Percentiles rank a stretch among this genome's conserved stretches.
Evolutionary conservation across 768 basidiomycete species (phyloP).

Genomic region (Suillus decipiens): DNA sequence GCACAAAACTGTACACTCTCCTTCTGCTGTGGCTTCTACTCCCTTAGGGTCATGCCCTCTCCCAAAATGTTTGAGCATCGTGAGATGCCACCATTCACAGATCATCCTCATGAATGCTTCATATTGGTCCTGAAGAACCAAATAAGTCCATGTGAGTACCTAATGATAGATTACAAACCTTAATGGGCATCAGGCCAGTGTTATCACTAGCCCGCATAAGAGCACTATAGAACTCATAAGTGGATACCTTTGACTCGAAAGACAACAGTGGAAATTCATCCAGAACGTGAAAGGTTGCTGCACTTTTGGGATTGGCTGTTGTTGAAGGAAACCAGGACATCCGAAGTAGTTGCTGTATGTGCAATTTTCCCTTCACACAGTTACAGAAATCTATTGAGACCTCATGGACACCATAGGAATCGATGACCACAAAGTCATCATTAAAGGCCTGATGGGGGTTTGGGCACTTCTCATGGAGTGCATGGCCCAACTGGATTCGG

Average conservation of each 20-base stretch:
- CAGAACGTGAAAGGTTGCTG: conserved; percentile 18
- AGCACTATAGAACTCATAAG: conserved; percentile 30
- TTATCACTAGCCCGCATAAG: conserved; percentile 29
- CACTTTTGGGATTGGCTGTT: neutral
- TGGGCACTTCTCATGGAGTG: conserved; percentile 14
- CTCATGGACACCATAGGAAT: conserved; percentile 25
- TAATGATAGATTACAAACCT: conserved; percentile 3
- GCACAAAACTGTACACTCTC: too few relatives aligned
- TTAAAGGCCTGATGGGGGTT: neutral
- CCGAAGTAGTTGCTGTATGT: conserved; percentile 13
- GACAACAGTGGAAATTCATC: conserved; percentile 28
- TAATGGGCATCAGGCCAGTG: conserved; percentile 18
- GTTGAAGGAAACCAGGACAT: conserved; percentile 17
- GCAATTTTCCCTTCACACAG: conserved; percentile 9
- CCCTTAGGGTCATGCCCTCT: too few relatives aligned
- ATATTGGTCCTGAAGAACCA: too few relatives aligned
- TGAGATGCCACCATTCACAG: too few relatives aligned
- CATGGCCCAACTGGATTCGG: conserved; percentile 25
- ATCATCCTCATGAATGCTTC: too few relatives aligned
- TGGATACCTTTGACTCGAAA: conserved; percentile 30
- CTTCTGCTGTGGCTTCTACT: too few relatives aligned
- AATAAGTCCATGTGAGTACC: neutral
- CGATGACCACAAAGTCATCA: conserved; percentile 23
- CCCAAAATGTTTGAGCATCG: too few relatives aligned
- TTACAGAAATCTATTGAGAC: conserved; percentile 19